Evolutionary conservation across 148 eudicot species (phyloP).

Genomic region (Chenopodium formosanum): DNA sequence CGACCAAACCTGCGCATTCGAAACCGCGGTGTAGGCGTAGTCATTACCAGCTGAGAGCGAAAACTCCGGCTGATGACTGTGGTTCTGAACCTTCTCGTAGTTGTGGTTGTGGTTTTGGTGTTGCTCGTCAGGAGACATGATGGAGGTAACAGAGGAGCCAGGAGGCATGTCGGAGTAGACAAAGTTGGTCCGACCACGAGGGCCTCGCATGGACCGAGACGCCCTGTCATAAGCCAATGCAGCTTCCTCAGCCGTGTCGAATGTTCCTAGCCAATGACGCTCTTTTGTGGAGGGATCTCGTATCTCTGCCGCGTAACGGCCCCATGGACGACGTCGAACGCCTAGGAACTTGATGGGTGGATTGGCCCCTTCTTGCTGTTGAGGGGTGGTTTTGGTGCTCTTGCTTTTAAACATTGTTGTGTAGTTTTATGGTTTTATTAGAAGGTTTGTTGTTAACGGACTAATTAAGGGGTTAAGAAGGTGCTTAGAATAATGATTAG

Average conservation of each 20-base stretch:
- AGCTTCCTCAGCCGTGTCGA: constrained; percentile 59
- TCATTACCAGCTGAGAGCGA: constrained; percentile 12
- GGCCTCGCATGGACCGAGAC: constrained; percentile 55
- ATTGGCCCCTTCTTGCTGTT: not conserved
- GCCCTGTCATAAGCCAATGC: constrained; percentile 56
- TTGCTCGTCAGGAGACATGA: constrained; percentile 38
- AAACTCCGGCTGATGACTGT: constrained; percentile 1
- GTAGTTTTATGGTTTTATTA: not conserved
- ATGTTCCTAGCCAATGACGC: constrained; percentile 60
- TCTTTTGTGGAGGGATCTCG: constrained; percentile 59
- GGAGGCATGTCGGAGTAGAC: constrained; percentile 48
- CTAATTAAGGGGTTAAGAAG: not conserved
- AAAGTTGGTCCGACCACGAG: constrained; percentile 54
- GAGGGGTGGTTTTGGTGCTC: constrained; percentile 21
- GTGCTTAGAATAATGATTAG: not conserved
- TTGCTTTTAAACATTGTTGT: constrained; percentile 30
- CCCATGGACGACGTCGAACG: constrained; percentile 57
- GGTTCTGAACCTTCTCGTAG: not conserved
- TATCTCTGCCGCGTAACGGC: constrained; percentile 59
- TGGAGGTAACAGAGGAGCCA: constrained; percentile 48
- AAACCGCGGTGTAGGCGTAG: not conserved
- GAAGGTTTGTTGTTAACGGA: not conserved
- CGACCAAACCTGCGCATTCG: constrained; percentile 18
- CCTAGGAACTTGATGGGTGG: constrained; percentile 47
- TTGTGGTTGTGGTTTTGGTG: not conserved